These are phyloP conservation scores for Tephrocybe sp. DNA, from an alignment of 768 basidiomycete genomes.

Conservation along the genomic window DNA sequence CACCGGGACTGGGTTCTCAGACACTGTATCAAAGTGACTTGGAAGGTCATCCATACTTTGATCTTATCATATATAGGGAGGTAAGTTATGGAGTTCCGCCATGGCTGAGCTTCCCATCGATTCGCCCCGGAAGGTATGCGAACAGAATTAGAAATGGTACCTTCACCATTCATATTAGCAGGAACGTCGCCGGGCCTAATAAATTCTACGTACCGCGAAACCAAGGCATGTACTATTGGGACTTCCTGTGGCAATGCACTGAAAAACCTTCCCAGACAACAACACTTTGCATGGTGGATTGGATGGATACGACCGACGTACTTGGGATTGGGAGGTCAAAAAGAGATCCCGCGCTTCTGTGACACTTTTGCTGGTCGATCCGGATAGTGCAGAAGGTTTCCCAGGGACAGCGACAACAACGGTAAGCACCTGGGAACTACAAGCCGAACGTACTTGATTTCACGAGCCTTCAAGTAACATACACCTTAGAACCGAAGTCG, in stretches of 20 bases:
- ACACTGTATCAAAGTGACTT: constrained; percentile 33
- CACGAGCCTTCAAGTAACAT: constrained; percentile 34
- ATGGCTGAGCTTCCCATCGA: no score
- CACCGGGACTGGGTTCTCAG: constrained; percentile 14
- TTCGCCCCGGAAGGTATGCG: constrained; percentile 37
- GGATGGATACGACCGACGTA: constrained; percentile 44
- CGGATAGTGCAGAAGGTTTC: constrained; percentile 45
- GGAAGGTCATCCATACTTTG: constrained; percentile 39
- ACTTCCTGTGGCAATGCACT: neutral
- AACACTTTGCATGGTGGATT: constrained; percentile 49
- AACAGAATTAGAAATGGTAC: constrained; percentile 44
- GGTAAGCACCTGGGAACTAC: constrained; percentile 13
- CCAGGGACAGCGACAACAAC: constrained; percentile 40
- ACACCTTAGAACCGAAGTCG: constrained; percentile 32
- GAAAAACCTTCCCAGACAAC: constrained; percentile 25
- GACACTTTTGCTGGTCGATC: constrained; percentile 42
- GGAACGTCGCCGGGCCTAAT: constrained; percentile 35
- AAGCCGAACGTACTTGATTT: neutral
- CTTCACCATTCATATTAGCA: constrained; percentile 43
- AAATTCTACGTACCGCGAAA: constrained; percentile 39
- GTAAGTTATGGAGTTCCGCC: constrained; percentile 14
- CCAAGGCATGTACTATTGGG: constrained; percentile 28
- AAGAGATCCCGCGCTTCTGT: constrained; percentile 34
- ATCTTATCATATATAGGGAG: constrained; percentile 42
- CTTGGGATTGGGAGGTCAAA: constrained; percentile 44